Evolutionary conservation across 2,329 filamentous ascomycete species (phyloP).

Genomic region (Fusarium sulawesiense): DNA sequence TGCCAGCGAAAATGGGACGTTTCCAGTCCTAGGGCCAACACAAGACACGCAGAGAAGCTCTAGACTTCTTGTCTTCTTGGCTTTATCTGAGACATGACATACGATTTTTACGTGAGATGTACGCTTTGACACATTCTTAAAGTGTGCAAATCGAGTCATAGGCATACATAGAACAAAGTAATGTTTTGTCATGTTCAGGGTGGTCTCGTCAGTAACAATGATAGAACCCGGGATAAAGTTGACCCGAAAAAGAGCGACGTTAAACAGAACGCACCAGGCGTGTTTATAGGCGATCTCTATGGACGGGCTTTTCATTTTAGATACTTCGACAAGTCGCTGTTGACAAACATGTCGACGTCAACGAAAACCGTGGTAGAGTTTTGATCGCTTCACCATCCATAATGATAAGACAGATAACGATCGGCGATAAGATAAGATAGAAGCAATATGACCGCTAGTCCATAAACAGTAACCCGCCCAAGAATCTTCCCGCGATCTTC

Average conservation of each 20-base stretch:
- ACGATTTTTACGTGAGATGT: background rate
- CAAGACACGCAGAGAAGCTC: background rate
- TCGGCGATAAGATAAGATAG: background rate
- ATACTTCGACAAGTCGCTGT: too few relatives aligned
- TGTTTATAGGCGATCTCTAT: too few relatives aligned
- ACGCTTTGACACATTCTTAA: background rate
- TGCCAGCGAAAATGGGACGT: accelerated
- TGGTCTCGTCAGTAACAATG: background rate
- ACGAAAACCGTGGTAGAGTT: too few relatives aligned
- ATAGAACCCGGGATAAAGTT: background rate
- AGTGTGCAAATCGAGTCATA: accelerated
- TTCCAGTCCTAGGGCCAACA: accelerated
- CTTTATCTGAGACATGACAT: background rate
- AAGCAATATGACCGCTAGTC: background rate
- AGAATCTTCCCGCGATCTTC: background rate
- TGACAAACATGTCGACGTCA: too few relatives aligned
- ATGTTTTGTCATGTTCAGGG: background rate
- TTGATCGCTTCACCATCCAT: accelerated
- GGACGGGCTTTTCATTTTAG: too few relatives aligned
- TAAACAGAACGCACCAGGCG: too few relatives aligned
- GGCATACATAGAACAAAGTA: accelerated
- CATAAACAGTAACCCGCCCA: background rate
- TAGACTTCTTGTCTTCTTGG: accelerated
- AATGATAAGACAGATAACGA: background rate
- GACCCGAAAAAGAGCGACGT: accelerated